A percentile compares a stretch with the other conserved stretches of the same genome.
Evolutionary conservation across 352 stramenopile genomes (phyloP).

Genomic region (Phytopythium montanum): DNA sequence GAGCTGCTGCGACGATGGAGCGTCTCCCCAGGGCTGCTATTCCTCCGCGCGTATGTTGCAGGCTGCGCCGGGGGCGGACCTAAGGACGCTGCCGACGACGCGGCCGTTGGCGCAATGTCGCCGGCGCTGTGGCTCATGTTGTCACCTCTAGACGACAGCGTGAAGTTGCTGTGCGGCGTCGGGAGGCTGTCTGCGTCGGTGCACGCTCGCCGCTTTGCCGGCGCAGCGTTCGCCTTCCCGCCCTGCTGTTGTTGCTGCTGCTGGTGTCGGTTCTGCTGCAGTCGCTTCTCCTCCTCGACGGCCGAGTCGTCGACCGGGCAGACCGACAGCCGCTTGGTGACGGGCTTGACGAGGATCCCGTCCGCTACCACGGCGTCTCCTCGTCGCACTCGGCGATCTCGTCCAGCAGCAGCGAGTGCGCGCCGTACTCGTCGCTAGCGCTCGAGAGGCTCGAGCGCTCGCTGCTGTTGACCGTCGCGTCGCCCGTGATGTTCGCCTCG

Average conservation of each 20-base stretch:
- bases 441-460: conserved; percentile 28
- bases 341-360: conserved; percentile 73
- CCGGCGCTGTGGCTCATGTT: conserved; percentile 7
- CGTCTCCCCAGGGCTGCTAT: conserved; percentile 13
- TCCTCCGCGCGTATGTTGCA: not conserved
- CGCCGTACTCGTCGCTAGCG: conserved; percentile 31
- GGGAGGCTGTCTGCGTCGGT: conserved; percentile 59
- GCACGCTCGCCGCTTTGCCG: conserved; percentile 42
- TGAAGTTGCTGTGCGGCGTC: conserved; percentile 29
- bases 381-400: conserved; percentile 16
- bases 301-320: conserved; percentile 73
- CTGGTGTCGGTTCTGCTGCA: conserved; percentile 36
- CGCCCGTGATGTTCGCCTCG: conserved; percentile 28
- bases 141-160: not conserved
- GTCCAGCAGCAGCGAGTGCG: conserved; percentile 30
- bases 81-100: not conserved
- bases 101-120: conserved; percentile 5
- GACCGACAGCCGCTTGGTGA: conserved; percentile 59
- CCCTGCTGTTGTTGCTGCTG: conserved; percentile 7
- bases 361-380: conserved; percentile 3
- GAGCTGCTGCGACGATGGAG: conserved; percentile 10
- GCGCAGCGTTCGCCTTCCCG: not conserved
- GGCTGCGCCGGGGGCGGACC: conserved; percentile 2
- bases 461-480: conserved; percentile 40
- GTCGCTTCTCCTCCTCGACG: conserved; percentile 73